phyloP scores from a whole-genome alignment of 2,329 filamentous ascomycete species.

The Paecilomyces sp. region DNA sequence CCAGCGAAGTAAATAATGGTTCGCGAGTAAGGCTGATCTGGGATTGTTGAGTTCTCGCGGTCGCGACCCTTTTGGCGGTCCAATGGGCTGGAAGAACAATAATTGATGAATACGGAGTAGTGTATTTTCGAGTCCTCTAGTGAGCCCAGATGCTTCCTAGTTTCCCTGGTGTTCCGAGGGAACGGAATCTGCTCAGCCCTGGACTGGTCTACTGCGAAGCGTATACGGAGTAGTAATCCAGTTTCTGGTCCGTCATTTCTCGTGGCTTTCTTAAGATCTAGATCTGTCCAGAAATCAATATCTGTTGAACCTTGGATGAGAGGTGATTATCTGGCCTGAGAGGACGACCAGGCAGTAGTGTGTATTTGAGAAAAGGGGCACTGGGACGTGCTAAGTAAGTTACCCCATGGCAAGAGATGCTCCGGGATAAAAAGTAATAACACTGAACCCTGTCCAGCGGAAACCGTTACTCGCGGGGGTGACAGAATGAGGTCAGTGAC shows the following conservation, averaged over 20 bases:
- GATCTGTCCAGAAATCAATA: neutral
- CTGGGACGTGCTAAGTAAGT: neutral
- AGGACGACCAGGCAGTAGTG: neutral
- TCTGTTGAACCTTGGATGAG: neutral
- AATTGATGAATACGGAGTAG: neutral
- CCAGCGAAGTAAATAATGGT: neutral
- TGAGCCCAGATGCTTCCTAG: neutral
- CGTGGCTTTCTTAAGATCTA: neutral
- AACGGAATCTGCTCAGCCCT: neutral
- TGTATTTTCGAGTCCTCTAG: neutral
- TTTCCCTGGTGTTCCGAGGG: neutral
- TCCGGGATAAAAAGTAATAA: neutral
- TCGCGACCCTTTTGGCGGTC: neutral
- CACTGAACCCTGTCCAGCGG: neutral
- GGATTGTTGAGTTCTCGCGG: neutral
- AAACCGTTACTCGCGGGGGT: neutral
- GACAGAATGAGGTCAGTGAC: neutral
- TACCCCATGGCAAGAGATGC: neutral
- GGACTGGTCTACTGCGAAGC: neutral
- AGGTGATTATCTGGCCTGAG: neutral
- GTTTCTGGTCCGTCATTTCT: neutral
- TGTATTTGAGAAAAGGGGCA: neutral
- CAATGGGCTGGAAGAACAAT: neutral
- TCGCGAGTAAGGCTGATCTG: neutral
- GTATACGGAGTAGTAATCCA: neutral